phyloP scores from a whole-genome alignment of 1,284 basidiomycete species.

The Prillingera fragicola region DNA sequence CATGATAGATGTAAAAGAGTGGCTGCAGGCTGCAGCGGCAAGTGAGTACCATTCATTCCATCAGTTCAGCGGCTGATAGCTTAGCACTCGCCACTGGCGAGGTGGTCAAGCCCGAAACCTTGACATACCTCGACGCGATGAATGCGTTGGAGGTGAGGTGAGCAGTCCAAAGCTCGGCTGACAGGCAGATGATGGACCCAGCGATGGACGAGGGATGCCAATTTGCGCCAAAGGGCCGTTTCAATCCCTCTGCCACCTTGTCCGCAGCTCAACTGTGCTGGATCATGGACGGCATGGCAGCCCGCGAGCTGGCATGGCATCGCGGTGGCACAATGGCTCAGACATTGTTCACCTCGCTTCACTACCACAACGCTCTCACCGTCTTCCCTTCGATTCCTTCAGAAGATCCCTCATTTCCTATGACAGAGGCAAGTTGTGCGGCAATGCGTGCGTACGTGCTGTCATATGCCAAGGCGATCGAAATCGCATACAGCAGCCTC shows the following conservation, averaged over 20 bases:
- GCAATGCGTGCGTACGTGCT: conserved; percentile 67
- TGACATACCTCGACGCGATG: conserved; percentile 78
- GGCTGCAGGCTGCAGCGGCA: conserved; percentile 20
- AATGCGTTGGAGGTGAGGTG: conserved; percentile 68
- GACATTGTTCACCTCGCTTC: conserved; percentile 74
- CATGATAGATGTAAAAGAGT: conserved; percentile 30
- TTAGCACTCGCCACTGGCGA: conserved; percentile 62
- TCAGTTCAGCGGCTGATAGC: neutral
- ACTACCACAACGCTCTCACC: conserved; percentile 57
- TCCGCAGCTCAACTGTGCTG: conserved; percentile 73
- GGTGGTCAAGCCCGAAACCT: conserved; percentile 63
- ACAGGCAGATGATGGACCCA: conserved; percentile 66
- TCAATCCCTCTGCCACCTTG: conserved; percentile 62
- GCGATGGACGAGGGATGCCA: conserved; percentile 75
- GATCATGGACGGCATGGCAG: conserved; percentile 73
- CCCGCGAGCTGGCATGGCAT: conserved; percentile 87
- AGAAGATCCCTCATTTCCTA: conserved; percentile 17
- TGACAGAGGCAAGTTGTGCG: conserved; percentile 55
- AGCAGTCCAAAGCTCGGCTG: neutral
- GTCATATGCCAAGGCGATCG: conserved; percentile 74
- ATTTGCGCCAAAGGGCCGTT: conserved; percentile 49
- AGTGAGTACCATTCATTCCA: conserved; percentile 10
- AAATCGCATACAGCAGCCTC: conserved; percentile 74
- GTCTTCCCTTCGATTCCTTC: conserved; percentile 49
- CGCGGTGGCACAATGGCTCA: conserved; percentile 75